phyloP scores from a whole-genome alignment of 495 filamentous ascomycete genomes.

The Tuber indicum region DNA sequence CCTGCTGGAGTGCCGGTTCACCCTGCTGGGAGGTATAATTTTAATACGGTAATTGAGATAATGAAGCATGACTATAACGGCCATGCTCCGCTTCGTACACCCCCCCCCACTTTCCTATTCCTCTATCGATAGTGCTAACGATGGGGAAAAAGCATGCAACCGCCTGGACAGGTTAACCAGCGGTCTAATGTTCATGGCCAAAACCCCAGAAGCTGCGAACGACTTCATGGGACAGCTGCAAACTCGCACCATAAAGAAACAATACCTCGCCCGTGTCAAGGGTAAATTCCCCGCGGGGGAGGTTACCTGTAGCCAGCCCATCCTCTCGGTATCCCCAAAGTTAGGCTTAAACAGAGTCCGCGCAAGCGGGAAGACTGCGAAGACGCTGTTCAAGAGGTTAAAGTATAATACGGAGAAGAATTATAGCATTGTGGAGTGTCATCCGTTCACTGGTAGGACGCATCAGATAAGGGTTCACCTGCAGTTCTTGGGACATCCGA shows the following conservation, averaged over 20 bases:
- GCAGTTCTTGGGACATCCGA: conserved; percentile 89
- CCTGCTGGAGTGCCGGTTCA: conserved; percentile 92
- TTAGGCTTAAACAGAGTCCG: conserved; percentile 87
- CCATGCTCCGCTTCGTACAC: conserved; percentile 58
- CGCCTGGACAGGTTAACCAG: conserved; percentile 89
- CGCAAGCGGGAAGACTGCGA: conserved; percentile 82
- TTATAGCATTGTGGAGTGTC: conserved; percentile 93
- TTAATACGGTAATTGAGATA: conserved; percentile 89
- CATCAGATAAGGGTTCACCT: conserved; percentile 94
- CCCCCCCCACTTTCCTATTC: not conserved
- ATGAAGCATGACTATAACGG: conserved; percentile 70
- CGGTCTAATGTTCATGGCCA: conserved; percentile 96
- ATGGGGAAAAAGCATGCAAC: conserved; percentile 59
- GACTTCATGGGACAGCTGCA: conserved; percentile 63
- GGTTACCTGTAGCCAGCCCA: conserved; percentile 83
- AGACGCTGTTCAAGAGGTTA: conserved; percentile 80
- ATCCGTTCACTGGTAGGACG: conserved; percentile 86
- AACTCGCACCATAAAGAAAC: conserved; percentile 74
- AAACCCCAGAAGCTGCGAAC: conserved; percentile 71
- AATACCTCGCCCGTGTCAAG: conserved; percentile 86
- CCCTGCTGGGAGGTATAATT: conserved; percentile 88
- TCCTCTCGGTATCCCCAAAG: conserved; percentile 89
- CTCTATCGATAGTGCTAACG: not conserved
- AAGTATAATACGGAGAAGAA: conserved; percentile 53
- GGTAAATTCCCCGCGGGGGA: conserved; percentile 75